A percentile compares a stretch with the other conserved stretches of the same genome.
Conservation (phyloP, 2,329 filamentous ascomycete species). For the Bipolaris cookei region DNA sequence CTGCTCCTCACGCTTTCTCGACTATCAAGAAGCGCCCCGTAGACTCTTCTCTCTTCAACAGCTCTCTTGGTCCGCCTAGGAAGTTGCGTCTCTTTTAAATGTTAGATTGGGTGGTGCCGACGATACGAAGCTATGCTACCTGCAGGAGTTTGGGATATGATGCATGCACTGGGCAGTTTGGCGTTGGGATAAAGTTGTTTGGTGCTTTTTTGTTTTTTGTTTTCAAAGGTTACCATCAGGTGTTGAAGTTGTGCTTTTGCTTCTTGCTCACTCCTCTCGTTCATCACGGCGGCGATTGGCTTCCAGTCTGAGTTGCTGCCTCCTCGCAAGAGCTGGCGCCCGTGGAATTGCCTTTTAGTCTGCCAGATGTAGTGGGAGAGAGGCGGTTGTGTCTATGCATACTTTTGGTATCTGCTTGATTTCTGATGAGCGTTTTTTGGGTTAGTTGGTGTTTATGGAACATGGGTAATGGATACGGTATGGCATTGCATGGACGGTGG, state of each 20-base stretch:
- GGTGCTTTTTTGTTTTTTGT: neutral
- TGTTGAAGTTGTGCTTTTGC: constrained; percentile 3
- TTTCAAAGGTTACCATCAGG: neutral
- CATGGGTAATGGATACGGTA: neutral
- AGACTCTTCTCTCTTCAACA: constrained; percentile 24
- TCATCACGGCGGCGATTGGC: constrained; percentile 27
- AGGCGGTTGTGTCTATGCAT: constrained; percentile 4
- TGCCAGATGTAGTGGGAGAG: constrained; percentile 22
- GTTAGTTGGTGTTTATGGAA: neutral
- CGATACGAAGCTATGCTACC: constrained; percentile 1
- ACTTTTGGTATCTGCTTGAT: neutral
- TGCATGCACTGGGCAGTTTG: constrained; percentile 3
- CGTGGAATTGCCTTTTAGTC: constrained; percentile 26
- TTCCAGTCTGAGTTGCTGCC: constrained; percentile 25
- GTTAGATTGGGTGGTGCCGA: neutral
- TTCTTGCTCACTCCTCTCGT: neutral
- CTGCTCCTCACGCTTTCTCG: constrained; percentile 19
- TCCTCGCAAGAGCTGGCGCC: constrained; percentile 26
- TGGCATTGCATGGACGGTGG: constrained; percentile 9
- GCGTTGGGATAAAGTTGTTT: neutral
- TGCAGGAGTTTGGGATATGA: constrained; percentile 7
- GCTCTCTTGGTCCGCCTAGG: constrained; percentile 34
- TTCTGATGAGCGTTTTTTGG: neutral
- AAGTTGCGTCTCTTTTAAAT: constrained; percentile 33
- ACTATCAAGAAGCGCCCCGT: constrained; percentile 32